Evolutionary conservation across 176 grass and related monocot species (phyloP).

Genomic region (Puya raimondii): DNA sequence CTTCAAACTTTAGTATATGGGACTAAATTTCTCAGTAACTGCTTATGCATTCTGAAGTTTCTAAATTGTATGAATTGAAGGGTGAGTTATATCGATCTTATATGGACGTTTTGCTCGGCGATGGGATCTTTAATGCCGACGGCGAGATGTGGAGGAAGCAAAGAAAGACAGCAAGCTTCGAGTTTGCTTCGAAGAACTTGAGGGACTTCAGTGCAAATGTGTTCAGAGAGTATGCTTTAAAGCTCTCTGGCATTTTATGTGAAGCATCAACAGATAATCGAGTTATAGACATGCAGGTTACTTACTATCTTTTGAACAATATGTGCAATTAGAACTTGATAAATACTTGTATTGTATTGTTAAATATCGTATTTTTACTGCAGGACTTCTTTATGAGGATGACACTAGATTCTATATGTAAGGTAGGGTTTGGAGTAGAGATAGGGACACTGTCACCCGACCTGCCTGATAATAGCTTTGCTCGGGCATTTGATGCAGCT

Average conservation of each 20-base stretch:
- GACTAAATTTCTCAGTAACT: neutral
- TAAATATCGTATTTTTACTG: slow-evolving; percentile 6
- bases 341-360: neutral
- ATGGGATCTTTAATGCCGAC: slow-evolving; percentile 90
- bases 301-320: neutral
- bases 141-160: slow-evolving; percentile 89
- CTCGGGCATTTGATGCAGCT: slow-evolving; percentile 65
- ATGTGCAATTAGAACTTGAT: neutral
- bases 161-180: slow-evolving; percentile 90
- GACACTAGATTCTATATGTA: slow-evolving; percentile 88
- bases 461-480: slow-evolving; percentile 81
- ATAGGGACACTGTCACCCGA: slow-evolving; percentile 70
- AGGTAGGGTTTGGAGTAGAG: slow-evolving; percentile 83
- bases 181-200: slow-evolving; percentile 88
- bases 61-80: slow-evolving; percentile 22
- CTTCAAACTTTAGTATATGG: neutral
- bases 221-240: slow-evolving; percentile 82
- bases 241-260: slow-evolving; percentile 64
- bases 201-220: slow-evolving; percentile 75
- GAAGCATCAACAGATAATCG: slow-evolving; percentile 34
- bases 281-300: slow-evolving; percentile 70
- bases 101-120: slow-evolving; percentile 85
- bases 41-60: neutral
- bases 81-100: slow-evolving; percentile 68
- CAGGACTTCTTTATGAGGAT: slow-evolving; percentile 92